Evolutionary conservation across 768 basidiomycete genomes (phyloP).

Genomic region (Boletus barrowsii): DNA sequence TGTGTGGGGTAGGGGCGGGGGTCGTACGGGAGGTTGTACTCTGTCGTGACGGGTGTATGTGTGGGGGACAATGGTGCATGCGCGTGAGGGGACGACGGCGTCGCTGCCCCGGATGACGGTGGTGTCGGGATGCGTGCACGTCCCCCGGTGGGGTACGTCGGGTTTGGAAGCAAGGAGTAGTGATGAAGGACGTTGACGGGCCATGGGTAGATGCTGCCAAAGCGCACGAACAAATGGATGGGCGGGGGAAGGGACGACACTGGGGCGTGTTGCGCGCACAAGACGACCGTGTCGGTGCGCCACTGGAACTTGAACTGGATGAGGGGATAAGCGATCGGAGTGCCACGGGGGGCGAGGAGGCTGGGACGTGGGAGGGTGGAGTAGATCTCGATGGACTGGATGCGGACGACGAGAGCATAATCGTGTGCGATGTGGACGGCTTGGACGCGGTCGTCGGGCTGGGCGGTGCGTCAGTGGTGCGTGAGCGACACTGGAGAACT

Average conservation of each 20-base stretch:
- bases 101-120: background rate
- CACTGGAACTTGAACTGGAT: conserved; percentile 50
- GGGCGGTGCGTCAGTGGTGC: background rate
- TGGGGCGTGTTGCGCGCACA: conserved; percentile 31
- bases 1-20: conserved; percentile 34
- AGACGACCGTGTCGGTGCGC: conserved; percentile 51
- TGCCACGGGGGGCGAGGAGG: conserved; percentile 12
- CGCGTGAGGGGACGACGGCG: background rate
- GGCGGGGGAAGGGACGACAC: conserved; percentile 14
- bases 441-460: conserved; percentile 38
- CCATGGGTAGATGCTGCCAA: conserved; percentile 61
- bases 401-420: conserved; percentile 46
- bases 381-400: conserved; percentile 43
- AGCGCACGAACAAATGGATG: conserved; percentile 57
- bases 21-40: conserved; percentile 46
- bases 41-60: conserved; percentile 1
- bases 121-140: background rate
- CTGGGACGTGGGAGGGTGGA: conserved; percentile 26
- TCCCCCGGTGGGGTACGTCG: conserved; percentile 27
- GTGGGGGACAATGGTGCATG: no score
- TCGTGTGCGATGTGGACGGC: conserved; percentile 42
- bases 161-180: conserved; percentile 49
- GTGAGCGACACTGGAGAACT: background rate
- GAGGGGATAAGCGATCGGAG: conserved; percentile 40
- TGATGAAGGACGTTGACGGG: conserved; percentile 68